phyloP scores from a whole-genome alignment of 2,329 filamentous ascomycete genomes.

The Fusarium secorum region DNA sequence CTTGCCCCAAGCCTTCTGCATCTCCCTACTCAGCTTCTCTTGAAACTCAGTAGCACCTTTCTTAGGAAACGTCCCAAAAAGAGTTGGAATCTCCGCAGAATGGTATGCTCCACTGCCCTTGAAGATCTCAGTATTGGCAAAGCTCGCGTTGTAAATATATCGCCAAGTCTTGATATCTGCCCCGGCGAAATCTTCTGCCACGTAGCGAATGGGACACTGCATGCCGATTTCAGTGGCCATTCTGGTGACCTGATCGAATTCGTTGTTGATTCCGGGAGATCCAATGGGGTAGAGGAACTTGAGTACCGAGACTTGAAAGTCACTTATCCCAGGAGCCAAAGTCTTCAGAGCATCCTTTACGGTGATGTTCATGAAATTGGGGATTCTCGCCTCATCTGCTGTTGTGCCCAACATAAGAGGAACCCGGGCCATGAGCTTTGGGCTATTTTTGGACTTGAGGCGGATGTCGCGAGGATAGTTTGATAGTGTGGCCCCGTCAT shows the following conservation, averaged over 20 bases:
- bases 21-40: constrained; percentile 21
- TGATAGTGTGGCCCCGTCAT: constrained; percentile 35
- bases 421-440: constrained; percentile 30
- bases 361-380: neutral
- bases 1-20: constrained; percentile 43
- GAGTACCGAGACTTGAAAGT: neutral
- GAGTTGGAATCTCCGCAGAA: constrained; percentile 53
- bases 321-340: neutral
- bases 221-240: constrained; percentile 35
- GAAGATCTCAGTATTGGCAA: constrained; percentile 53
- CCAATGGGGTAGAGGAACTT: constrained; percentile 28
- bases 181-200: constrained; percentile 43
- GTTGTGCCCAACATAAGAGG: constrained; percentile 38
- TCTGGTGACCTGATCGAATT: constrained; percentile 28
- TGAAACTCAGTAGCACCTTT: constrained; percentile 34
- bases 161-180: constrained; percentile 53
- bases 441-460: neutral
- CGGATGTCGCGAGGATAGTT: constrained; percentile 23
- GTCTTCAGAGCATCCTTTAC: neutral
- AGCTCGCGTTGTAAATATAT: constrained; percentile 58
- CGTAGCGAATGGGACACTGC: constrained; percentile 34
- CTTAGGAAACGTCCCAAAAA: constrained; percentile 50
- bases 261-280: constrained; percentile 14
- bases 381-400: constrained; percentile 33
- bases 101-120: constrained; percentile 55